Evolutionary conservation across 129 eudicot genomes (phyloP), one percentile per base, ranked within the genome.

Genomic region (Pittosporum tobira): DNA sequence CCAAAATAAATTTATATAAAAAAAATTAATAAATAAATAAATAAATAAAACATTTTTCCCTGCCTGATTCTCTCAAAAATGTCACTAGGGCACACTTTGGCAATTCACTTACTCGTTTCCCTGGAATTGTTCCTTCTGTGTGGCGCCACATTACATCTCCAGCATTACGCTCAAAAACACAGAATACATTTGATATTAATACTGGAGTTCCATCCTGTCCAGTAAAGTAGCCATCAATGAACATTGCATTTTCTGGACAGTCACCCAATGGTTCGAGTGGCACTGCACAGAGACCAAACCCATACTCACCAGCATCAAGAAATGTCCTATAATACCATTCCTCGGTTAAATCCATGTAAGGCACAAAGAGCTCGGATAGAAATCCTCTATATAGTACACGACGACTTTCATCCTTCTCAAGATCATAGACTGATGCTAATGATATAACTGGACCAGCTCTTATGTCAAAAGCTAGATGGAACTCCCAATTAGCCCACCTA

Each of bases 91-190:
- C 37, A 31, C 37, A 31, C 8, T 28, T 16, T 28, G n/a, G 16
- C 49, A 22, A 9, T 49, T 26, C 2, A 52, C 71, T 46, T 56
- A 70, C 79, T 60, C 13, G 8, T 63, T 57, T 36, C 5, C 64
- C 76, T 0, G 71, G 77, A 40, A 73, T 73, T 28, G 30, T 64
- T 46, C 5, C 7, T 64, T 81, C 80, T 0, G 80, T 79, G 34
- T 79, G 85, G 36, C 85, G 81, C 83, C 87, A 73, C 75, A 73
- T 58, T 9, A 80, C 16, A 42, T 72, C 77, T 40, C 80, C 82
- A 7, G 77, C 66, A 20, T 57, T 22, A 0, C 73, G 66, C 43
- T 72, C 76, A 51, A 75, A 75, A 1, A 72, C n/a, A 43, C 77
- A 80, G 9, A 68, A 65, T 0, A 53, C 83, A 27, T 73, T 73